A percentile compares a stretch with the other conserved stretches of the same genome.
Conservation (phyloP, 164 flowering plant species). For the Vitis rotundifolia region DNA sequence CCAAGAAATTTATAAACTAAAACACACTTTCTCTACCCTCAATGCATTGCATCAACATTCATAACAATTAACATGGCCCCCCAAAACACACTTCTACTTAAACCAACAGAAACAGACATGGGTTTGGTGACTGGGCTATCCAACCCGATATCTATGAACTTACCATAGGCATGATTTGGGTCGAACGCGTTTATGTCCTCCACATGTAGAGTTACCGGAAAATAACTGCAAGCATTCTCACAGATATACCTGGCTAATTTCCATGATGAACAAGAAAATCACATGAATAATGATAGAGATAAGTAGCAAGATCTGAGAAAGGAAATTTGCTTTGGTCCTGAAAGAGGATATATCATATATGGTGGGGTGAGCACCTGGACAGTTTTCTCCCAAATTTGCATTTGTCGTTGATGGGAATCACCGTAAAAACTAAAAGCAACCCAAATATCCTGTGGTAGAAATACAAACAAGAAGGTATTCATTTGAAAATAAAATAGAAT, state of each 20-base stretch:
- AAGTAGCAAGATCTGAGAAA: too few species aligned
- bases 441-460: constrained; percentile 53
- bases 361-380: constrained; percentile 40
- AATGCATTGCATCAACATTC: too few species aligned
- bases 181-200: constrained; percentile 64
- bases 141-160: not conserved
- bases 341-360: too few species aligned
- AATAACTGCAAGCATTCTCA: constrained; percentile 60
- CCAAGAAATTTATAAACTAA: too few species aligned
- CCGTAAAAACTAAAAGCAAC: constrained; percentile 48
- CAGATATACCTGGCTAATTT: constrained; percentile 14
- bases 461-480: not conserved
- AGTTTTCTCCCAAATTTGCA: constrained; percentile 53
- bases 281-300: too few species aligned
- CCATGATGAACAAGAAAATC: too few species aligned
- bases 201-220: constrained; percentile 53
- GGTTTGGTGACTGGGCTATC: too few species aligned
- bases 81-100: too few species aligned
- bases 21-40: too few species aligned
- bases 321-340: too few species aligned
- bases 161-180: constrained; percentile 27
- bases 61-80: too few species aligned
- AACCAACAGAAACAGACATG: too few species aligned
- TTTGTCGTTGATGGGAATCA: constrained; percentile 60
- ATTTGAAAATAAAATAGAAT: not conserved